phyloP scores from a whole-genome alignment of 192 early-diverging fungal genomes.

The Pecoramyces ruminantium region DNA sequence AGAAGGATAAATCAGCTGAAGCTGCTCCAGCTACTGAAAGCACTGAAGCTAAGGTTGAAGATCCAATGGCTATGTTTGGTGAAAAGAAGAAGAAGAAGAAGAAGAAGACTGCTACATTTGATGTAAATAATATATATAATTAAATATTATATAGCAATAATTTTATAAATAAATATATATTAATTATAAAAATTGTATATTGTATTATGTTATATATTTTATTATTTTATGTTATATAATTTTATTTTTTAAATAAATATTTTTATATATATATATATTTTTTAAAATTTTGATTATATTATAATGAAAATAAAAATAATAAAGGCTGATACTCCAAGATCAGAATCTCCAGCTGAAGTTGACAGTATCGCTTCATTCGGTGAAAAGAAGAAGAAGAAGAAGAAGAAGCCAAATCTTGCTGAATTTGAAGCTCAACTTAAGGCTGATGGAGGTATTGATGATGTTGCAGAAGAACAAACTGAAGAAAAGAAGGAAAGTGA shows the following conservation, averaged over 20 bases:
- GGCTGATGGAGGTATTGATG: constrained; percentile 11
- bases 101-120: constrained; percentile 19
- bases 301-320: no score
- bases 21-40: constrained; percentile 8
- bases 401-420: constrained; percentile 51
- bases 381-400: constrained; percentile 61
- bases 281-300: no score
- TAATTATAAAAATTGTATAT: no score
- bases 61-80: constrained; percentile 50
- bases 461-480: not conserved
- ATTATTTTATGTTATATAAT: no score
- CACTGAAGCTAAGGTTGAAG: constrained; percentile 19
- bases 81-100: constrained; percentile 84
- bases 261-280: no score
- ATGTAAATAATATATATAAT: not conserved
- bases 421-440: constrained; percentile 56
- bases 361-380: constrained; percentile 40
- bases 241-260: no score
- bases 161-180: not conserved
- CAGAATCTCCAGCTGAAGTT: constrained; percentile 12
- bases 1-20: constrained; percentile 24
- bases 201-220: no score
- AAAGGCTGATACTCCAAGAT: not conserved
- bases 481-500: not conserved
- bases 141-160: no score